phyloP scores from a whole-genome alignment of 2,329 filamentous ascomycete genomes.

The Fusarium protoensiforme region DNA sequence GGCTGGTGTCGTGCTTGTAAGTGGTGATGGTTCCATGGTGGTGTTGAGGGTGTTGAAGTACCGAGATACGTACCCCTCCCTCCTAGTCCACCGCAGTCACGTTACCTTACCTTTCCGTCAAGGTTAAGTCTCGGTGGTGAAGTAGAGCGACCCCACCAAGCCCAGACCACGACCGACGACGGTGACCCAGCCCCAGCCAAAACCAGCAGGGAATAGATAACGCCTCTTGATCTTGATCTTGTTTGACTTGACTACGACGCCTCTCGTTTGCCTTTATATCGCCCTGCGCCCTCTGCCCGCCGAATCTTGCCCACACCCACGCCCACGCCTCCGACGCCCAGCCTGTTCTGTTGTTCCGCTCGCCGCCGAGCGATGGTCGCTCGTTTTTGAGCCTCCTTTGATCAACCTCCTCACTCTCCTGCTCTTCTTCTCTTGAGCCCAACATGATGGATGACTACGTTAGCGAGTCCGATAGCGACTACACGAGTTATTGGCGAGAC shows the following conservation, averaged over 20 bases:
- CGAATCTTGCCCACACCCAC: conserved; percentile 5
- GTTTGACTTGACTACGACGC: conserved; percentile 3
- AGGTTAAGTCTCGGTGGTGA: neutral
- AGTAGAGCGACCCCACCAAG: conserved; percentile 31
- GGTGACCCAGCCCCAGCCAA: conserved; percentile 4
- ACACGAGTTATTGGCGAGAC: conserved; percentile 99
- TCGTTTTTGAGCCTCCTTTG: conserved; percentile 38
- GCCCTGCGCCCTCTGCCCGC: neutral
- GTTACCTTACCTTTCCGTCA: conserved; percentile 32
- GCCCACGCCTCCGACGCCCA: neutral
- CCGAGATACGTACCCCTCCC: conserved; percentile 20
- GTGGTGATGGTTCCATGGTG: conserved; percentile 2
- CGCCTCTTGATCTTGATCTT: conserved; percentile 13
- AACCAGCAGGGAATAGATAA: conserved; percentile 25
- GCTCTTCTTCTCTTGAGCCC: conserved; percentile 16
- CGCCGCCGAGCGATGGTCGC: conserved; percentile 43
- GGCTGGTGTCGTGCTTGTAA: neutral
- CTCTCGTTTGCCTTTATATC: neutral
- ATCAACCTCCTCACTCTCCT: conserved; percentile 22
- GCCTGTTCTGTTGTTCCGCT: neutral
- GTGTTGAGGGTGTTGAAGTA: neutral
- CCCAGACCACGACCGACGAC: conserved; percentile 14
- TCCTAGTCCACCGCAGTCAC: conserved; percentile 29
- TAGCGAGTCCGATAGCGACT: conserved; percentile 98
- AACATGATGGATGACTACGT: conserved; percentile 92